These are phyloP conservation scores for Achaetomium macrosporum DNA, from an alignment of 2,329 filamentous ascomycete species.

Conservation along the genomic window DNA sequence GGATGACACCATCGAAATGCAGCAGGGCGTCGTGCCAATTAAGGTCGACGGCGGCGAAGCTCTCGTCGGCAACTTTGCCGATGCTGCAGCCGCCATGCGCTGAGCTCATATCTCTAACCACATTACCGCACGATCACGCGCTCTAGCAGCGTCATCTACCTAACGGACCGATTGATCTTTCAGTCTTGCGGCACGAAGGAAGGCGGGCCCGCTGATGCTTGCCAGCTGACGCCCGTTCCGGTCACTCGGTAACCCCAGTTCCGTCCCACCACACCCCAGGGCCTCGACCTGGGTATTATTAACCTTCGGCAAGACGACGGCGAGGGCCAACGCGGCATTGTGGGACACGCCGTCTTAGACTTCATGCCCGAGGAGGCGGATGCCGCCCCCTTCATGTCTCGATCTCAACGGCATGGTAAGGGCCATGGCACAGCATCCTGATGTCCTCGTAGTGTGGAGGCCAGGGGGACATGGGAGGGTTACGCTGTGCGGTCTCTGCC, in stretches of 20 bases:
- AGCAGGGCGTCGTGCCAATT: constrained; percentile 33
- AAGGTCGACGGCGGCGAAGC: constrained; percentile 38
- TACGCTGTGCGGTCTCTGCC: constrained; percentile 14
- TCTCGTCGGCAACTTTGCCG: constrained; percentile 56
- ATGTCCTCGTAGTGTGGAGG: constrained; percentile 12
- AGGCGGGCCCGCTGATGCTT: background rate
- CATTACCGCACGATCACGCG: background rate
- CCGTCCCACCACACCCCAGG: background rate
- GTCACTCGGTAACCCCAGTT: background rate
- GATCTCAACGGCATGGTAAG: constrained; percentile 8
- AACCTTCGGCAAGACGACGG: constrained; percentile 12
- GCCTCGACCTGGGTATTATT: background rate
- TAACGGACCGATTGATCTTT: background rate
- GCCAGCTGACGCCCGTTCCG: constrained; percentile 5
- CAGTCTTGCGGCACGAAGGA: background rate
- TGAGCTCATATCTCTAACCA: constrained; percentile 21
- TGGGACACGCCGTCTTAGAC: constrained; percentile 13
- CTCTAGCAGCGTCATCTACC: background rate
- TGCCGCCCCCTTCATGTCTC: constrained; percentile 12
- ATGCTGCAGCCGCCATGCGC: constrained; percentile 50
- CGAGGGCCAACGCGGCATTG: constrained; percentile 10
- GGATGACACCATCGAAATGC: constrained; percentile 44
- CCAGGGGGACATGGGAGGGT: constrained; percentile 6
- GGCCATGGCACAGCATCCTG: constrained; percentile 6
- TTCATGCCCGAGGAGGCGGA: constrained; percentile 22